Evolutionary conservation across 2,329 filamentous ascomycete genomes (phyloP), one percentile per base, ranked within the genome.

Genomic region (Colletotrichum lini): DNA sequence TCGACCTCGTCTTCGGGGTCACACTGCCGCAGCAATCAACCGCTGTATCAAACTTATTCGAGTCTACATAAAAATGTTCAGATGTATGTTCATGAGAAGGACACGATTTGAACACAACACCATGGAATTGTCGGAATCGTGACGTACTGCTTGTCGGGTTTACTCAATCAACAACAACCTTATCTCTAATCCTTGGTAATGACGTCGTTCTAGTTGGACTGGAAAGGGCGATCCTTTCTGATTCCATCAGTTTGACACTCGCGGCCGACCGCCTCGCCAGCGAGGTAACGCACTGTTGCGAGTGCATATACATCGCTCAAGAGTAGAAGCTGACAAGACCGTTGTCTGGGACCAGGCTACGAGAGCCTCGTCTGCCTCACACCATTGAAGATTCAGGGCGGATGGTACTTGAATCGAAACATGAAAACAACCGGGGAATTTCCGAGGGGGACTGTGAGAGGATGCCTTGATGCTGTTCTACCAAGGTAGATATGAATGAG

Each of bases 401-500:
- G 42, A 26, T 47, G 49, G 9, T 38, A 38, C 35, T 54, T 45
- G 49, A 56, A 38, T 59, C 23, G 8, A 70, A 26, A 50, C 61
- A 44, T 45, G 60, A 61, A 57, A 59, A 26, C 47, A 57, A 57
- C 35, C 44, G 61, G 56, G 26, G 60, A 49, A 58, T 45, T 57
- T 35, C 40, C 54, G 21, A 42, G 45, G 54, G 45, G 54, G 23
- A 57, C 57, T 42, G 58, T 47, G 44, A 65, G 40, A 50, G 56
- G 66, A 49, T 49, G 61, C 50, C 35, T 47, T 12, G 23, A 52
- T 62, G 26, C 18, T 42, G 26, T 23, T 66, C 67, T 69, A 67
- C 72, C 18, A 47, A 4, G 65, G 65, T 72, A 72, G 72, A 72
- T 56, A 73, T 65, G 69, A 73, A 65, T 69, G 71, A 73, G 65